Percentiles rank a stretch among this genome's conserved stretches.
These are phyloP conservation scores for Diaporthe velutina DNA, from an alignment of 2,329 filamentous ascomycete genomes.

Conservation along the genomic window DNA sequence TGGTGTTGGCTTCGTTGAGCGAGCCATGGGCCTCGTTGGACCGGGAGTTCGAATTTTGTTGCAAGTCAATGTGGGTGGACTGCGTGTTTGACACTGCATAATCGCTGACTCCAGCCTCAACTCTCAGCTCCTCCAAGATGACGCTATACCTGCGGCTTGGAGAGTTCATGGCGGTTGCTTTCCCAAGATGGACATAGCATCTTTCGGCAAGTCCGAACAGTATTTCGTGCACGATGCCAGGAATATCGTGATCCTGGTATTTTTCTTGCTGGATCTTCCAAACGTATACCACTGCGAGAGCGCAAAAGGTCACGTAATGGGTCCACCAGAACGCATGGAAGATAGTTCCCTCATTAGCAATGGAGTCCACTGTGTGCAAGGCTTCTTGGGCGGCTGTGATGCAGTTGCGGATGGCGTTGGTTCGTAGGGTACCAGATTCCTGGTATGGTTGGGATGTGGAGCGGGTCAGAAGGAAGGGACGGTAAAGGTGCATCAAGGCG, in stretches of 20 bases:
- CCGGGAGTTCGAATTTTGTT: neutral
- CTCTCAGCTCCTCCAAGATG: neutral
- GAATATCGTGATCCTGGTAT: neutral
- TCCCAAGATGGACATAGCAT: neutral
- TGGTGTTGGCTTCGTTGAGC: neutral
- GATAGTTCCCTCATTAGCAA: neutral
- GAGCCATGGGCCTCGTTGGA: neutral
- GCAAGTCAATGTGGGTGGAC: neutral
- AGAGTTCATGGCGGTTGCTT: neutral
- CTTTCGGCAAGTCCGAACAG: neutral
- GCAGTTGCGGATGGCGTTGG: neutral
- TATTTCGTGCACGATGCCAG: neutral
- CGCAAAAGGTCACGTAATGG: neutral
- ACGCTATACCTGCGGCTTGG: neutral
- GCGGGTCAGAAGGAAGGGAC: neutral
- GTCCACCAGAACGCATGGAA: conserved; percentile 1
- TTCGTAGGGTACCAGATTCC: neutral
- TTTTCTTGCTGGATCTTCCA: neutral
- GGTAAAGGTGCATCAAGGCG: neutral
- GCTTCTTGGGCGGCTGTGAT: neutral
- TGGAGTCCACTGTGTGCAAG: neutral
- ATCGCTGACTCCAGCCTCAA: neutral
- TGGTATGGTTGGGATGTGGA: no score
- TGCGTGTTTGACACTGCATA: neutral
- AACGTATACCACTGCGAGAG: neutral